Evolutionary conservation across 257 asterid genomes (phyloP).

Genomic region (Solanum chiquidenum): DNA sequence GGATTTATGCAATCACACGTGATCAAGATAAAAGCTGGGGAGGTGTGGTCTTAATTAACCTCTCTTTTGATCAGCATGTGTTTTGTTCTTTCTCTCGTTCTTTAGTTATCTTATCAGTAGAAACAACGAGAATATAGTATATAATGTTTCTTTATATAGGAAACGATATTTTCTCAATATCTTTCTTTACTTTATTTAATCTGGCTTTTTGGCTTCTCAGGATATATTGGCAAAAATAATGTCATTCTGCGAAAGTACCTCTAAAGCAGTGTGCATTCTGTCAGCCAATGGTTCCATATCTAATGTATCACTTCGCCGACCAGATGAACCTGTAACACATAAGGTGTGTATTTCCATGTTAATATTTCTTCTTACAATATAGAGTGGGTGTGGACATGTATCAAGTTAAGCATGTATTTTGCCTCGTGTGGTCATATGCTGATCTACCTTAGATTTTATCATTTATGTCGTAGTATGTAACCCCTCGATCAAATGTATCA

Average conservation of each 20-base stretch:
- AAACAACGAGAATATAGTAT: neutral
- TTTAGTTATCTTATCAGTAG: neutral
- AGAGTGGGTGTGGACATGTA: neutral
- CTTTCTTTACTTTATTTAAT: neutral
- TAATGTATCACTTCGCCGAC: conserved; percentile 1
- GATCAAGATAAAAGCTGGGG: conserved; percentile 7
- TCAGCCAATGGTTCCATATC: conserved; percentile 13
- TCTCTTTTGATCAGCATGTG: neutral
- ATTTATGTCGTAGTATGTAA: neutral
- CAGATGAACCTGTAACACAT: conserved; percentile 6
- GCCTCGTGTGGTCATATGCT: neutral
- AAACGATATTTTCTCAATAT: neutral
- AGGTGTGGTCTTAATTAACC: conserved; percentile 1
- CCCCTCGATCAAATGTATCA: neutral
- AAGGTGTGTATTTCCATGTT: conserved; percentile 4
- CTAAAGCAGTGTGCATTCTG: neutral
- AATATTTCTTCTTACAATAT: neutral
- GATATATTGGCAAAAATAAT: conserved; percentile 8
- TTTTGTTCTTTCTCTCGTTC: neutral
- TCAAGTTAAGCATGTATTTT: neutral
- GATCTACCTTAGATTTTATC: neutral
- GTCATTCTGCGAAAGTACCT: conserved; percentile 1
- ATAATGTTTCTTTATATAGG: neutral
- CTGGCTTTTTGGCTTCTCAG: neutral
- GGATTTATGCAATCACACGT: conserved; percentile 5